phyloP scores from a whole-genome alignment of 1,284 basidiomycete species.

The Mycena sp. region DNA sequence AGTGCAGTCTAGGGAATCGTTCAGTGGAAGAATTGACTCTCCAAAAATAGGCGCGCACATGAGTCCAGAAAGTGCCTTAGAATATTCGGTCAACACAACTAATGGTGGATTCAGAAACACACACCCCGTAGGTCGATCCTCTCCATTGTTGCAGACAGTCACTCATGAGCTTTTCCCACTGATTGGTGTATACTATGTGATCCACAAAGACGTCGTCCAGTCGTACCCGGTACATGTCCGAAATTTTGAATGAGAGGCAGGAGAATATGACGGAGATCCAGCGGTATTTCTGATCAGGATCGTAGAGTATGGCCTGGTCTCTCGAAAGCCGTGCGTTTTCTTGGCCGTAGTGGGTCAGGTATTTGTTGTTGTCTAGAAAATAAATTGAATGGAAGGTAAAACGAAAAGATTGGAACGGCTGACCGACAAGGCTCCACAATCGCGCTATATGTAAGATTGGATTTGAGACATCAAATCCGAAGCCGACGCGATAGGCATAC shows the following conservation, averaged over 20 bases:
- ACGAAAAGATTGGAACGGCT: neutral
- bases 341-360: slow-evolving; percentile 58
- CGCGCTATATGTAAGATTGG: too few species aligned
- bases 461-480: neutral
- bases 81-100: neutral
- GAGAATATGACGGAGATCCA: slow-evolving; percentile 43
- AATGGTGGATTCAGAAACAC: neutral
- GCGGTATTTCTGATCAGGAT: slow-evolving; percentile 38
- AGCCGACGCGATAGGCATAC: neutral
- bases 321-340: slow-evolving; percentile 55
- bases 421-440: too few species aligned
- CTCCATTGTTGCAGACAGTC: slow-evolving; percentile 49
- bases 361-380: slow-evolving; percentile 48
- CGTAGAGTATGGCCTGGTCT: slow-evolving; percentile 52
- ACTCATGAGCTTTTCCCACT: too few species aligned
- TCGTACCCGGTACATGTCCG: slow-evolving; percentile 44
- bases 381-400: neutral
- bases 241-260: slow-evolving; percentile 49
- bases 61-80: slow-evolving; percentile 17
- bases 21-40: neutral
- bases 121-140: slow-evolving; percentile 31
- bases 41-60: slow-evolving; percentile 29
- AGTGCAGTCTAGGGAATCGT: slow-evolving; percentile 38
- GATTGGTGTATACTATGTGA: too few species aligned
- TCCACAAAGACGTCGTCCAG: slow-evolving; percentile 41